phyloP scores from a whole-genome alignment of 345 rosid genomes.

The Gossypium australe region DNA sequence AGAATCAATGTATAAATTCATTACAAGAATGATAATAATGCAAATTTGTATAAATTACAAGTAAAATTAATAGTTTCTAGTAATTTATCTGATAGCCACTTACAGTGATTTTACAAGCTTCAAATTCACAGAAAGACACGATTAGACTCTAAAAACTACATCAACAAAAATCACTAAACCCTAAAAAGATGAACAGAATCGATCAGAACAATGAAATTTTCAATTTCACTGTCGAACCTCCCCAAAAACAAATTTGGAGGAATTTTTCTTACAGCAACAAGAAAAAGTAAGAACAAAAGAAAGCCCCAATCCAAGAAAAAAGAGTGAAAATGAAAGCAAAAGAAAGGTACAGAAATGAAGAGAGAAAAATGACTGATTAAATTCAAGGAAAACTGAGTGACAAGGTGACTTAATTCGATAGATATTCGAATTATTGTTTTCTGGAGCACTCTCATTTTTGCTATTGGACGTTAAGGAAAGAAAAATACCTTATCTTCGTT shows the following conservation, averaged over 20 bases:
- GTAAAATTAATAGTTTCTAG: no score
- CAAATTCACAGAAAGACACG: constrained; percentile 6
- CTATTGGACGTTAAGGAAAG: constrained; percentile 5
- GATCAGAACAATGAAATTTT: neutral
- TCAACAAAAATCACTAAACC: constrained; percentile 12
- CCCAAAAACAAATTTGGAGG: neutral
- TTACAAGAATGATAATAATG: no score
- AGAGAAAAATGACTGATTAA: constrained; percentile 1
- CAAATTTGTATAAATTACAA: no score
- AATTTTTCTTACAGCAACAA: neutral
- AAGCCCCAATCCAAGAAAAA: neutral
- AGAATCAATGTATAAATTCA: no score
- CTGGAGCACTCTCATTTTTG: constrained; percentile 30
- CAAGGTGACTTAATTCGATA: neutral
- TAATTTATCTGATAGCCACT: no score
- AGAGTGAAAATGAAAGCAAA: neutral
- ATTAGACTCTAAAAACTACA: constrained; percentile 11
- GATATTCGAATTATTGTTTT: neutral
- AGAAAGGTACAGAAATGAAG: neutral
- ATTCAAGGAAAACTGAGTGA: neutral
- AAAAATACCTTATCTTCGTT: neutral
- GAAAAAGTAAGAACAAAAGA: constrained; percentile 5
- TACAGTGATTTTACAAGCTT: constrained; percentile 13
- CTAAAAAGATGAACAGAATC: constrained; percentile 1
- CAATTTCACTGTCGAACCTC: neutral